These are phyloP conservation scores for Asterella californica DNA, from an alignment of 225 moss, liverwort and hornwort species.

Conservation along the genomic window DNA sequence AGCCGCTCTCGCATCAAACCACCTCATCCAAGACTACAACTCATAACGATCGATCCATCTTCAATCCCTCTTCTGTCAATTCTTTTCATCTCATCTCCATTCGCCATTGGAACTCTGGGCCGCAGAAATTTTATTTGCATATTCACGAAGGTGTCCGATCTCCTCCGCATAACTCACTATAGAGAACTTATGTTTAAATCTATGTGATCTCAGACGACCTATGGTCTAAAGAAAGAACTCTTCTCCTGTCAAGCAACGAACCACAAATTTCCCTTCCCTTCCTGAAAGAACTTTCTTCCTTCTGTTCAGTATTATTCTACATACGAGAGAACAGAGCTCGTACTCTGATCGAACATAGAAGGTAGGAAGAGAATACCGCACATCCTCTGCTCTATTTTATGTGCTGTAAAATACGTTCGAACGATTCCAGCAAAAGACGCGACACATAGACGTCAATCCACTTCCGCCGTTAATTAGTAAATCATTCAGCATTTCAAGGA, in stretches of 20 bases:
- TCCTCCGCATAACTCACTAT: not conserved
- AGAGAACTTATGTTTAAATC: not conserved
- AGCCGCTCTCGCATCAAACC: not conserved
- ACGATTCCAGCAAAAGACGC: too few relatives aligned
- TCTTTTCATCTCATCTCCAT: not conserved
- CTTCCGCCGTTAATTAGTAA: too few relatives aligned
- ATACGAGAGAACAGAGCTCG: too few relatives aligned
- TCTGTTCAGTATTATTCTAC: not conserved
- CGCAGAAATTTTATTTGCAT: not conserved
- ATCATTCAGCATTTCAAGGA: too few relatives aligned
- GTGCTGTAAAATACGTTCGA: too few relatives aligned
- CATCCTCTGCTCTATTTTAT: too few relatives aligned
- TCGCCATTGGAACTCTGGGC: not conserved
- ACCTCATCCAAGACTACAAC: not conserved
- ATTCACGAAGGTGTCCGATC: not conserved
- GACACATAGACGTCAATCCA: too few relatives aligned
- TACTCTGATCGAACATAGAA: too few relatives aligned
- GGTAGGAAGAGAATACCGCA: too few relatives aligned
- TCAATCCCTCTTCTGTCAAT: not conserved
- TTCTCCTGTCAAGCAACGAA: not conserved
- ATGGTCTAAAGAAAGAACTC: not conserved
- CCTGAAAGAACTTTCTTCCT: not conserved
- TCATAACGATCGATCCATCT: not conserved
- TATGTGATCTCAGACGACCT: not conserved
- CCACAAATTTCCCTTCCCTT: not conserved